phyloP scores from a whole-genome alignment of 768 basidiomycete species.

The Boletus sensibilis region DNA sequence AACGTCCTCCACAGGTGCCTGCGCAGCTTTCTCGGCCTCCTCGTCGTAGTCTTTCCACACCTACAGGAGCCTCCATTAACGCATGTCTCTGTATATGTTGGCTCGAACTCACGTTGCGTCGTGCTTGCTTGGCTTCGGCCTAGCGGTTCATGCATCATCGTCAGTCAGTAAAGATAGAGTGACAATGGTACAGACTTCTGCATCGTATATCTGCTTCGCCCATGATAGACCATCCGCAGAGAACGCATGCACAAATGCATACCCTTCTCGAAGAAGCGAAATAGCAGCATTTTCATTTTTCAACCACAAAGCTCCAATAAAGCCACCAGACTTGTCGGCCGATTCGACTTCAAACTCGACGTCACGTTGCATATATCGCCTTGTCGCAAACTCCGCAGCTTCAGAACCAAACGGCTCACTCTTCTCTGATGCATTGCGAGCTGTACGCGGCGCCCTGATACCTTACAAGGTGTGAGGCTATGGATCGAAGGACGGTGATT shows the following conservation, averaged over 20 bases:
- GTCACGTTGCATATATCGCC: constrained; percentile 90
- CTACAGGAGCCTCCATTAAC: constrained; percentile 38
- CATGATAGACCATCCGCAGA: constrained; percentile 83
- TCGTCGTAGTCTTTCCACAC: constrained; percentile 87
- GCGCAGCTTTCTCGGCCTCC: constrained; percentile 57
- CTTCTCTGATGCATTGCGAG: constrained; percentile 78
- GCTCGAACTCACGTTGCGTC: constrained; percentile 63
- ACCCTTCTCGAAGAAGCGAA: constrained; percentile 79
- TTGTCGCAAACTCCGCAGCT: constrained; percentile 73
- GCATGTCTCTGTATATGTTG: neutral
- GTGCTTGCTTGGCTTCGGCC: constrained; percentile 79
- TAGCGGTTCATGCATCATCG: constrained; percentile 31
- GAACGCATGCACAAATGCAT: constrained; percentile 85
- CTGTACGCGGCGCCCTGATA: constrained; percentile 87
- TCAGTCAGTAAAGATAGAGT: neutral
- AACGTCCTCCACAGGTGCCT: constrained; percentile 45
- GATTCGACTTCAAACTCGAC: constrained; percentile 90
- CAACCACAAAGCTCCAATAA: constrained; percentile 84
- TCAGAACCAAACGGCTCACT: constrained; percentile 87
- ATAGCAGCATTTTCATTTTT: constrained; percentile 87
- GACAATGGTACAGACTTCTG: constrained; percentile 58
- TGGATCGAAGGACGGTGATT: neutral
- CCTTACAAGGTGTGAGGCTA: constrained; percentile 43
- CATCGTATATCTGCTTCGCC: constrained; percentile 75
- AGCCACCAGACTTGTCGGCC: constrained; percentile 93